Evolutionary conservation across 2,329 filamentous ascomycete species (phyloP), one percentile per base, ranked within the genome.

Genomic region (Hymenoscyphus fructigenus): DNA sequence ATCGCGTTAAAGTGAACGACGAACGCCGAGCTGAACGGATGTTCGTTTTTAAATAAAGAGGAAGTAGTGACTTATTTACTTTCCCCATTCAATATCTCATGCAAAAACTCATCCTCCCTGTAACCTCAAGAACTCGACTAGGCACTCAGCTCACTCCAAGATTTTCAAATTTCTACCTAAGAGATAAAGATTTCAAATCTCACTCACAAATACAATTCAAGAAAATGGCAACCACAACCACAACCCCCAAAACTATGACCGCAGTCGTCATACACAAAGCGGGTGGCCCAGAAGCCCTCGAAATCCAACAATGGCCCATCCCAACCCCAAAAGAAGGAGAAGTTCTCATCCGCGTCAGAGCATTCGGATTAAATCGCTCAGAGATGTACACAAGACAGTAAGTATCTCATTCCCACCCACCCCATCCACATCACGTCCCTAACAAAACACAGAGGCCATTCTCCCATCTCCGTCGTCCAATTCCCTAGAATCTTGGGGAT

Each of bases 341-440:
- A 78, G 92, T 90, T 23, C 84, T 97, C 62, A 86, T 97, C 64
- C 88, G 88, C 72, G 80, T 97, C 71, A 89, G 88, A 73, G 89
- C 89, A 62, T 93, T 93, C 73, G 92, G 92, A 17, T 83, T 97
- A 65, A 97, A 93, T 79, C 88, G 91, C 65, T 92, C 92, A 88
- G 91, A 93, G 77, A 83, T 92, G 41, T 76, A 91, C 63, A 71
- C 75, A 62, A 65, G 68, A 1, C 67, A 68, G 62, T 58, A 23
- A n/a, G 29, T 58, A 0, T 17, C 14, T 38, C 15, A 47, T n/a
- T 47, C 17, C 15, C 41, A 4, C 14, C 15, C 41, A 3, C 41
- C 15, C 3, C 41, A 5, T 20, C 38, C 38, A 17, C 14, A 0
- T 5, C 38, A 1, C 38, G 1, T 5, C 17, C 10, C 34, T 36